A percentile compares a stretch with the other conserved stretches of the same genome.
These are phyloP conservation scores for Capronia americana DNA, from an alignment of 2,329 filamentous ascomycete genomes.

Conservation along the genomic window DNA sequence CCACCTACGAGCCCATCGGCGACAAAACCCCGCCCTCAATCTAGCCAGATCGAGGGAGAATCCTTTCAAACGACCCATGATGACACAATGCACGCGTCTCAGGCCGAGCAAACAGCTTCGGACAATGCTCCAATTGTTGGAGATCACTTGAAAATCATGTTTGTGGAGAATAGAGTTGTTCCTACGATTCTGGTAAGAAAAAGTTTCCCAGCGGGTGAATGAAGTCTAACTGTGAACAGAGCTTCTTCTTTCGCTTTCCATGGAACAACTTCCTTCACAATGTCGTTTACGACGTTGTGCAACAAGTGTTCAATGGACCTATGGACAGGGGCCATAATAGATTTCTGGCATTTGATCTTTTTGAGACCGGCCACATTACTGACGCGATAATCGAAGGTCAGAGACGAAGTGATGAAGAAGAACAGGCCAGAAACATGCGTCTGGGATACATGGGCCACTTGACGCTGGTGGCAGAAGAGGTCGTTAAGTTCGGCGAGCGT, in stretches of 20 bases:
- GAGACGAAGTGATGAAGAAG: conserved; percentile 81
- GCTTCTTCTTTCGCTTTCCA: conserved; percentile 97
- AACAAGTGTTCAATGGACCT: conserved; percentile 97
- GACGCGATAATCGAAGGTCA: conserved; percentile 92
- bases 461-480: conserved; percentile 95
- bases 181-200: conserved; percentile 88
- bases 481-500: conserved; percentile 96
- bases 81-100: conserved; percentile 37
- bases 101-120: conserved; percentile 62
- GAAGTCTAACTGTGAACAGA: conserved; percentile 57
- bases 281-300: conserved; percentile 97
- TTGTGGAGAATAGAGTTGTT: conserved; percentile 92
- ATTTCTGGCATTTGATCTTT: conserved; percentile 86
- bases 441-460: conserved; percentile 99
- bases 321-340: conserved; percentile 97
- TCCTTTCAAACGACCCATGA: conserved; percentile 29
- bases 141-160: conserved; percentile 93
- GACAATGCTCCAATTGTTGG: conserved; percentile 82
- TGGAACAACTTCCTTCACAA: conserved; percentile 99
- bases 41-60: conserved; percentile 31
- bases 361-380: conserved; percentile 87
- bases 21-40: conserved; percentile 19
- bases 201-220: neutral
- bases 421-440: conserved; percentile 82
- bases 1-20: conserved; percentile 29